Percentiles rank a stretch among this genome's conserved stretches.
Evolutionary conservation across 305 asterid species (phyloP).

Genomic region (Rubia peregrina): DNA sequence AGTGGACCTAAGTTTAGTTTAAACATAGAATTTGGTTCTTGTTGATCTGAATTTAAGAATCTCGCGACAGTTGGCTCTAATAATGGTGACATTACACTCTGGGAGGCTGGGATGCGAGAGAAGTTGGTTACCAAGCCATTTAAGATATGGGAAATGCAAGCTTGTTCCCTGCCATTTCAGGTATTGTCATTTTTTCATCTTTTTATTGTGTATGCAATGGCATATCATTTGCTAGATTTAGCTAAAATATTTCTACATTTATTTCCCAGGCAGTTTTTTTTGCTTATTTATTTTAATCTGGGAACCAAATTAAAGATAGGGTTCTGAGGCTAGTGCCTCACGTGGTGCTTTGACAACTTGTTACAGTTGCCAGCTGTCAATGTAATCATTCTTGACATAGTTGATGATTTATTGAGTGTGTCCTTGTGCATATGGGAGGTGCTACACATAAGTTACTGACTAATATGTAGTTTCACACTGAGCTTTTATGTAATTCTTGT

Average conservation of each 20-base stretch:
- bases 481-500: background rate
- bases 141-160: conserved; percentile 68
- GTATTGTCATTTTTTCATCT: conserved; percentile 19
- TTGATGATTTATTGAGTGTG: background rate
- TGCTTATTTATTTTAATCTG: background rate
- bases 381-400: background rate
- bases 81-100: conserved; percentile 69
- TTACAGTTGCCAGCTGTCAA: background rate
- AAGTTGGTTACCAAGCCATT: conserved; percentile 66
- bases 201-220: background rate
- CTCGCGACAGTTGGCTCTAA: conserved; percentile 60
- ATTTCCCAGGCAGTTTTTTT: background rate
- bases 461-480: conserved; percentile 1
- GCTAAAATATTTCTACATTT: background rate
- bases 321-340: background rate
- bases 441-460: background rate
- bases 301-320: background rate
- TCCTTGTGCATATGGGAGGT: background rate
- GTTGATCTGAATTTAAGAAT: conserved; percentile 16
- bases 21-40: background rate
- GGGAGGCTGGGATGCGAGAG: conserved; percentile 81
- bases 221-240: background rate
- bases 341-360: background rate
- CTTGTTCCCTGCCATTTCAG: conserved; percentile 64
- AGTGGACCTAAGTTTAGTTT: background rate